Evolutionary conservation across 164 flowering plant species (phyloP), one percentile per base, ranked within the genome.

Genomic region (Santalum album): DNA sequence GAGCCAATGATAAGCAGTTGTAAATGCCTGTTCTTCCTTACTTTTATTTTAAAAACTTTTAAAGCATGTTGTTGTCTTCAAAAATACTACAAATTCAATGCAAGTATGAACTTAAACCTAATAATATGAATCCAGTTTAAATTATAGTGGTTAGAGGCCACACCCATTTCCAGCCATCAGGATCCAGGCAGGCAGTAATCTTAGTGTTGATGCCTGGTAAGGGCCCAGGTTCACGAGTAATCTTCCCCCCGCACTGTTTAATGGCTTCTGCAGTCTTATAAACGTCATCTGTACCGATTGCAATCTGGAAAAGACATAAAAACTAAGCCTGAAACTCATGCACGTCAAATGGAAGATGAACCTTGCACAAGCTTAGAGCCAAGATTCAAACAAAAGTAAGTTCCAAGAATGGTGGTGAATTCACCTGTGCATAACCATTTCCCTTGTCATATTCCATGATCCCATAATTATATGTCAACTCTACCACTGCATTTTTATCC

Each of bases 101-200:
- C 34, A 9, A n/a, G n/a, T n/a, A n/a, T n/a, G n/a, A n/a, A n/a
- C n/a, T 29, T 9, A 29, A 29, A 3, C 34, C 34, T 3, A 3
- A 4, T 29, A 3, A 9, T 29, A 29, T 29, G 6, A 29, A 3
- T 9, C 4, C 34, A 29, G 3, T 38, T 38, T 11, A 38, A 38
- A 11, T 14, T 38, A 11, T 10, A 38, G 3, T 3, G 16, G 20
- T 25, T 19, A 9, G 18, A 49, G 60, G 20, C 12, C 69, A 26
- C 67, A 75, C 79, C 52, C 71, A 23, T 67, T 75, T 75, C 77
- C 79, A 75, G 40, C 75, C 79, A 67, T 75, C 79, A 29, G 77
- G 79, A 22, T 75, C 77, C 72, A 72, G 54, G 59, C 75, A 72
- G 32, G 72, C 71, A 14, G 72, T 69, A 12, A 75, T 72, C 65